Conservation (phyloP, 768 basidiomycete species). For the Pisolithus microcarpus region DNA sequence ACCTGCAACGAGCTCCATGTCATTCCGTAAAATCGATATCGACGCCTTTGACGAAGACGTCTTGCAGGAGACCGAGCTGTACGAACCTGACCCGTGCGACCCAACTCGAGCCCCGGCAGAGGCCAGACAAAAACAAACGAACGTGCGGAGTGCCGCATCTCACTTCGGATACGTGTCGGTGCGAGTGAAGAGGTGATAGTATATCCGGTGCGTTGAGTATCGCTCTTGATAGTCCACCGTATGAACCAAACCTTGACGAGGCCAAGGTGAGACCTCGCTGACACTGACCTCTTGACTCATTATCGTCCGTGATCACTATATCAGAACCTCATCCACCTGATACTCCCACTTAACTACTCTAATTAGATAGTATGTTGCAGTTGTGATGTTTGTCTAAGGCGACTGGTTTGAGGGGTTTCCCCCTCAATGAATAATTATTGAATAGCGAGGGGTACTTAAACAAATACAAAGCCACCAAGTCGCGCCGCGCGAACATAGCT, state of each 20-base stretch:
- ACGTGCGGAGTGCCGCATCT: constrained; percentile 49
- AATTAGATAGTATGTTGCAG: no score
- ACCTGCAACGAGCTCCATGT: constrained; percentile 23
- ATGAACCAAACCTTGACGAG: constrained; percentile 78
- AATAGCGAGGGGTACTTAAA: no score
- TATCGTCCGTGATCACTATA: not conserved
- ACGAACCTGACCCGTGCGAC: constrained; percentile 76
- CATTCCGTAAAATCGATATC: constrained; percentile 91
- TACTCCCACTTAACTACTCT: no score
- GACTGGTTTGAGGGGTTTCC: no score
- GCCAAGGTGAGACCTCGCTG: constrained; percentile 59
- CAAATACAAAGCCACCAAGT: no score
- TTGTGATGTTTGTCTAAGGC: no score
- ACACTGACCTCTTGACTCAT: not conserved
- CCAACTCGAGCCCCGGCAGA: constrained; percentile 69
- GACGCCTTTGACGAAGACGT: constrained; percentile 91
- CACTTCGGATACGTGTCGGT: no score
- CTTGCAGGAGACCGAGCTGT: constrained; percentile 77
- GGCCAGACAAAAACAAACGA: constrained; percentile 63
- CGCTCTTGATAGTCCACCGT: constrained; percentile 78
- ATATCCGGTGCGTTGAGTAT: constrained; percentile 61
- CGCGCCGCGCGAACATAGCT: no score
- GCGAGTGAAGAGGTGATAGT: constrained; percentile 58
- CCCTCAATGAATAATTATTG: no score
- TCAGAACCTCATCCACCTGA: no score